phyloP scores from a whole-genome alignment of 164 flowering plant species.

The Vitis riparia region DNA sequence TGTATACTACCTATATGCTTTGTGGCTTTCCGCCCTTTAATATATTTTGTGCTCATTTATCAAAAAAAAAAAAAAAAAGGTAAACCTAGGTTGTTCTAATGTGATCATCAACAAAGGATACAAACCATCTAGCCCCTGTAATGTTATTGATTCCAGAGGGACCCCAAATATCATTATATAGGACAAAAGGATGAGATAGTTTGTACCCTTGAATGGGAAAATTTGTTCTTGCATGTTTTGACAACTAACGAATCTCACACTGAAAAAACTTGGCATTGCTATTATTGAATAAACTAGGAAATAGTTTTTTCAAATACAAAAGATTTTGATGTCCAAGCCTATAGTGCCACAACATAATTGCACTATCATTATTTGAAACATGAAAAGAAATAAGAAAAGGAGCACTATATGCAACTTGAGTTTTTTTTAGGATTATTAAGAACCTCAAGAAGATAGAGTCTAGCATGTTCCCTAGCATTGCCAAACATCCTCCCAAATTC shows the following conservation, averaged over 20 bases:
- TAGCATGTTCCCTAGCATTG: neutral
- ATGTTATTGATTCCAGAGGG: neutral
- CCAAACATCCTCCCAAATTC: too few relatives aligned
- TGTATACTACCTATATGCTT: too few relatives aligned
- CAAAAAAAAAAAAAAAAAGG: too few relatives aligned
- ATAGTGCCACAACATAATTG: neutral
- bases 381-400: too few relatives aligned
- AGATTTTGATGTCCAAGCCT: neutral
- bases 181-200: neutral
- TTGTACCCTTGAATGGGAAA: neutral
- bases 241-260: too few relatives aligned
- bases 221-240: too few relatives aligned
- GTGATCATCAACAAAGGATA: neutral
- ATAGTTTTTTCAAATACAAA: neutral
- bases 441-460: neutral
- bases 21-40: too few relatives aligned
- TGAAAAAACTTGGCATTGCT: neutral
- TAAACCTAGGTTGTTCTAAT: neutral
- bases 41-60: too few relatives aligned
- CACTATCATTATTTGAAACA: neutral
- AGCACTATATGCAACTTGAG: neutral
- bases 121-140: neutral
- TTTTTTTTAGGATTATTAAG: neutral
- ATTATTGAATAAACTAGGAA: neutral
- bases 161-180: neutral